phyloP scores from a whole-genome alignment of 2,329 filamentous ascomycete genomes.

The Beauveria brongniartii region DNA sequence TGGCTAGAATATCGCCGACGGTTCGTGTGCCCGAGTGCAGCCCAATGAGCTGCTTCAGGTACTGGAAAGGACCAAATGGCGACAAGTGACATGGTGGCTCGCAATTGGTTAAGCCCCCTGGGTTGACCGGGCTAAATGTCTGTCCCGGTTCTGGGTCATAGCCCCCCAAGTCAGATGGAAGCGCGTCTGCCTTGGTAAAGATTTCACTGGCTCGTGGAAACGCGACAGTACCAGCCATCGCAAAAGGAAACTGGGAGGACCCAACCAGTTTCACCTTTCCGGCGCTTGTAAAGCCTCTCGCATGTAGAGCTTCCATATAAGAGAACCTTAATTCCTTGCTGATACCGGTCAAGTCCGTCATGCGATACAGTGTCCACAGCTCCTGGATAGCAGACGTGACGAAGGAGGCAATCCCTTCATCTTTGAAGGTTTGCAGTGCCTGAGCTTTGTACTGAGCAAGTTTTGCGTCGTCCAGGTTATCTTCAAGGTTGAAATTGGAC shows the following conservation, averaged over 20 bases:
- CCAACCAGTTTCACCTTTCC: neutral
- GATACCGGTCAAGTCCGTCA: neutral
- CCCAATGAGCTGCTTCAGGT: neutral
- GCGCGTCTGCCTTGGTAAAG: neutral
- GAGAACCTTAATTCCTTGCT: neutral
- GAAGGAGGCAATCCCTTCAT: neutral
- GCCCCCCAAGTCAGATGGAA: neutral
- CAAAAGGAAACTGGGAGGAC: neutral
- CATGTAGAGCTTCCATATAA: constrained; percentile 10
- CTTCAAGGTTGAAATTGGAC: neutral
- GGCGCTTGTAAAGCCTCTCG: neutral
- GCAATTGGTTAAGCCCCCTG: constrained; percentile 1
- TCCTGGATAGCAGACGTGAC: neutral
- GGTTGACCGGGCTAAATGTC: neutral
- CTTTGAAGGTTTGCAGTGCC: neutral
- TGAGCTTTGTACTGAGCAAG: neutral
- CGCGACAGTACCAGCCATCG: constrained; percentile 3
- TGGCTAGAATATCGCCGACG: neutral
- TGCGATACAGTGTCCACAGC: constrained; percentile 3
- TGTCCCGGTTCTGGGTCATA: neutral
- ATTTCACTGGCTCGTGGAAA: neutral
- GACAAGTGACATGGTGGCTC: constrained; percentile 4
- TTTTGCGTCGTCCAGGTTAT: neutral
- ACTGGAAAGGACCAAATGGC: constrained; percentile 3
- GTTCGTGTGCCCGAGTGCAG: neutral